Conservation (phyloP, 345 rosid species). For the Balakata baccata region DNA sequence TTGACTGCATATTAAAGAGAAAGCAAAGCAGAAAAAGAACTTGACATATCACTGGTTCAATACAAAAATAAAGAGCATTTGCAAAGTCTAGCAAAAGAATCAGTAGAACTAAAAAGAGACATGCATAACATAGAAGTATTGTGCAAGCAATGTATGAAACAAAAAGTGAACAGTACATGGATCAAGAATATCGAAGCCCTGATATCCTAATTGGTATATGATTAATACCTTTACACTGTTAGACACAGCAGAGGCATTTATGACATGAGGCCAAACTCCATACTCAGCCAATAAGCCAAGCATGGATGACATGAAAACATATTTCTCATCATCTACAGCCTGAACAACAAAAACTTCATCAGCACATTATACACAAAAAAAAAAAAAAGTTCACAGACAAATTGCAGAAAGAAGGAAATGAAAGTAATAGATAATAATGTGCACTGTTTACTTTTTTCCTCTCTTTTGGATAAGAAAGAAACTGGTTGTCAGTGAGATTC, state of each 20-base stretch:
- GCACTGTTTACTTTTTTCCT: neutral
- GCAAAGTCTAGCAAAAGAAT: neutral
- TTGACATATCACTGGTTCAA: neutral
- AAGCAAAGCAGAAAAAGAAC: neutral
- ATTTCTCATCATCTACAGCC: conserved; percentile 82
- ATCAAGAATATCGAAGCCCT: neutral
- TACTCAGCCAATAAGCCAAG: conserved; percentile 82
- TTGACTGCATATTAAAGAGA: conserved; percentile 1
- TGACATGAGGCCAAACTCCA: conserved; percentile 64
- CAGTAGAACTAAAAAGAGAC: neutral
- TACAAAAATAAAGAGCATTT: neutral
- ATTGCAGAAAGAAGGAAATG: conserved; percentile 2
- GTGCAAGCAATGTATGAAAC: too few species aligned
- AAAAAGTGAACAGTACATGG: neutral
- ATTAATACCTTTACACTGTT: conserved; percentile 63
- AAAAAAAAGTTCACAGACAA: neutral
- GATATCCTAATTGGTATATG: neutral
- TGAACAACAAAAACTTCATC: conserved; percentile 23
- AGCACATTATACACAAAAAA: neutral
- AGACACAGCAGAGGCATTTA: conserved; percentile 67
- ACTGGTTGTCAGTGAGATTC: neutral
- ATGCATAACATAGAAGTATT: neutral
- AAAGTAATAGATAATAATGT: neutral
- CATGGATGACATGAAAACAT: conserved; percentile 76
- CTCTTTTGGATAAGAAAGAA: neutral